Base-by-base conservation (phyloP, 768 basidiomycete genomes). In the Mycena indigotica region DNA sequence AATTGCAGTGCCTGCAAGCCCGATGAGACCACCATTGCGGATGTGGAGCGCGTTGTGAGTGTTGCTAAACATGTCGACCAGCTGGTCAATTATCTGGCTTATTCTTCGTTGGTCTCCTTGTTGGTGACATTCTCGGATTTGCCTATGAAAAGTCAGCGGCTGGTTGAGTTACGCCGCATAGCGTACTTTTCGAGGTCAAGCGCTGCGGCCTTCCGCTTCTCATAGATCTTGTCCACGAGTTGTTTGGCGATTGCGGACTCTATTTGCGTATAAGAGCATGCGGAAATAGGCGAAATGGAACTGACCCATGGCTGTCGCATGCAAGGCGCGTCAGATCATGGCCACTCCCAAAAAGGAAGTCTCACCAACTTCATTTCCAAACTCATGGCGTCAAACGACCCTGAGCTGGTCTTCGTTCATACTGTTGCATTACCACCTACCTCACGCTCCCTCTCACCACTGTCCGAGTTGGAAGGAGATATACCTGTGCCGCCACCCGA, bases 1-100 rank as follows among this genome's bases (percentile, higher is more conserved):
- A 67, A 99, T 98, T n/a, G 95, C 93, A 23, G 93, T 93, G 26
- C 93, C 96, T 8, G 96, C 96, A 1, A 98, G 84, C 23, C 96
- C 96, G 65, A 98, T 98, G 40, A 98, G 80, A 3, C 96, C 96
- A 32, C 96, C 96, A 70, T 96, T 98, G 44, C 95, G 82, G 44
- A 94, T 84, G 66, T 97, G 94, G 23, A 95, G 78, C 2, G 92
- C 86, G 68, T 95, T 94, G 29, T 85, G 79, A 19, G 84, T 74
- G 63, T 90, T 89, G 68, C 81, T 89, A 78, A 95, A 96, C 87
- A 98, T 93, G 19, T 94, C 93, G 58, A 95, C 91, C 59, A 97
- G 83, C 66, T 98, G 95, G 75, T 95, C 92, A 59, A 98, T 87
- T 63, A 98, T 97, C 66, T 88, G 83, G 62, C 78, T 79, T 67